Conservation (phyloP, 164 flowering plant genomes). For the Stephania cephalantha region DNA sequence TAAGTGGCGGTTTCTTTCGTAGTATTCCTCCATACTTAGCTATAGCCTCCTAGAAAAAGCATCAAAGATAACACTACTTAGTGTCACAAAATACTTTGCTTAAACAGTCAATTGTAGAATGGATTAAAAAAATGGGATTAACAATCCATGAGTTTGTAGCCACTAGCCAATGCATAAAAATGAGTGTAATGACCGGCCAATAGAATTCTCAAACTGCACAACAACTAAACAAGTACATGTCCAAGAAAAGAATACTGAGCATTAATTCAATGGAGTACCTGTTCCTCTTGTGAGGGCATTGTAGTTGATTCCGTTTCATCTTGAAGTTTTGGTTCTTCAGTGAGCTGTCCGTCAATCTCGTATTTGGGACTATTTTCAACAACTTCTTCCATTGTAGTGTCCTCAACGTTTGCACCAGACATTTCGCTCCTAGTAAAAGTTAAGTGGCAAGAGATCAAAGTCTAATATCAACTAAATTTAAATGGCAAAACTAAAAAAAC, state of each 20-base stretch:
- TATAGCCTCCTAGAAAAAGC: conserved; percentile 51
- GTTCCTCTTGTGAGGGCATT: conserved; percentile 31
- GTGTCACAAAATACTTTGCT: background rate
- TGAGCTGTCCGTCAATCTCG: conserved; percentile 16
- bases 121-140: background rate
- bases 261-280: conserved; percentile 23
- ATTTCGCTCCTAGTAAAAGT: conserved; percentile 6
- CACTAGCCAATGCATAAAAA: background rate
- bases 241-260: background rate
- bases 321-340: conserved; percentile 18
- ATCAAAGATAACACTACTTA: conserved; percentile 1
- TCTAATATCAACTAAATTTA: background rate
- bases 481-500: background rate
- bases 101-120: background rate
- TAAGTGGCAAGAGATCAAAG: background rate
- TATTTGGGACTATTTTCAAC: conserved; percentile 13
- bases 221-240: background rate
- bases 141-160: background rate
- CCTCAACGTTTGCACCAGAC: conserved; percentile 20
- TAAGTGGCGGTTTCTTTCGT: conserved; percentile 76
- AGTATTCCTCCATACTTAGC: conserved; percentile 79
- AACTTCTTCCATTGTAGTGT: conserved; percentile 27
- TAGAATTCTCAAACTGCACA: background rate
- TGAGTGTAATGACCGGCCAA: no score
- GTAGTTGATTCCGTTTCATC: conserved; percentile 25